Percentiles rank a stretch among this genome's conserved stretches.
Conservation (phyloP, 331 rosid genomes). For the Erythrophleum ivorense region DNA sequence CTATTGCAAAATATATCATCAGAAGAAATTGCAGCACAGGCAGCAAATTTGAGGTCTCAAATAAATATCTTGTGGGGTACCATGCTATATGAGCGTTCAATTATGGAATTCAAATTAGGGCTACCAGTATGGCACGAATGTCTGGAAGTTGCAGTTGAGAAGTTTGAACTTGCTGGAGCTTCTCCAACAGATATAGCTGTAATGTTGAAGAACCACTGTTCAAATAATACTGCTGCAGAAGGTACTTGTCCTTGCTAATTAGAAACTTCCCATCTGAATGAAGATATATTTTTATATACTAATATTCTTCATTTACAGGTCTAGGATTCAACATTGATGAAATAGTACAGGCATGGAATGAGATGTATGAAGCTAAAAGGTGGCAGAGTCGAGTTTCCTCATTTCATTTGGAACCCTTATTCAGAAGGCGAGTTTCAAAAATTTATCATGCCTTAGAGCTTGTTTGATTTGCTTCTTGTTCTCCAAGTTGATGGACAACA, state of each 20-base stretch:
- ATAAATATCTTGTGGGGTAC: slow-evolving; percentile 90
- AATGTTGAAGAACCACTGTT: slow-evolving; percentile 83
- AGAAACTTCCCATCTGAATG: slow-evolving; percentile 18
- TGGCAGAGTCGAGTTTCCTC: slow-evolving; percentile 71
- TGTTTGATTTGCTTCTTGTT: slow-evolving; percentile 46
- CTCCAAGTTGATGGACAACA: slow-evolving; percentile 32
- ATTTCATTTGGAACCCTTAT: slow-evolving; percentile 78
- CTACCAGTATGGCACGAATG: slow-evolving; percentile 76
- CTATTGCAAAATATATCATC: slow-evolving; percentile 52
- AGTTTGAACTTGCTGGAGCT: slow-evolving; percentile 85
- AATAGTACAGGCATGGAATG: slow-evolving; percentile 86
- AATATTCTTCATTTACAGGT: slow-evolving; percentile 54
- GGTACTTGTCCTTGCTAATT: slow-evolving; percentile 49
- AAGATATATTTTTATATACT: slow-evolving; percentile 11
- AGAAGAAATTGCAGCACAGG: slow-evolving; percentile 63
- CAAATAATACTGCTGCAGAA: slow-evolving; percentile 60
- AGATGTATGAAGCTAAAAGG: slow-evolving; percentile 83
- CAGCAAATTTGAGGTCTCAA: slow-evolving; percentile 68
- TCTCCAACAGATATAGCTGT: slow-evolving; percentile 76
- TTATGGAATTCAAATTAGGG: slow-evolving; percentile 77
- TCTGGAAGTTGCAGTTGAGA: slow-evolving; percentile 73
- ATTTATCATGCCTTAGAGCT: slow-evolving; percentile 74
- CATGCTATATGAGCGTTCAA: slow-evolving; percentile 89
- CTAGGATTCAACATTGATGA: slow-evolving; percentile 77
- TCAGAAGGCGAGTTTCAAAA: slow-evolving; percentile 74